Evolutionary conservation across 306 rosid species (phyloP).

Genomic region (Fragaria nilgerrensis): DNA sequence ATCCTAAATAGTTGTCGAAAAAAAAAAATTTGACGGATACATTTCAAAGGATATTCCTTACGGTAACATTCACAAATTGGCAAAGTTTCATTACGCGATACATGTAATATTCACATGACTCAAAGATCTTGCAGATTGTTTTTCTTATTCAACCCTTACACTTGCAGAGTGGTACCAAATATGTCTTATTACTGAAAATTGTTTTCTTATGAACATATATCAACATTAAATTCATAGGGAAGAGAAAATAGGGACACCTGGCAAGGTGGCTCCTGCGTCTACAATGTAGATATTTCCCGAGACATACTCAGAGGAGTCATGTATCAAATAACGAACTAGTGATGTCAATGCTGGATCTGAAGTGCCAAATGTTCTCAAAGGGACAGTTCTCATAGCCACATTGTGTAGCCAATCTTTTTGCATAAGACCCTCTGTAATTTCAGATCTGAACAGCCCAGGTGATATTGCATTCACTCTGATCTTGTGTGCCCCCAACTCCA

Average conservation of each 20-base stretch:
- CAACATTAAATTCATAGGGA: constrained; percentile 40
- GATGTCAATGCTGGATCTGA: constrained; percentile 78
- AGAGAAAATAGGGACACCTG: constrained; percentile 75
- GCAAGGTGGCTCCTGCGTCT: constrained; percentile 65
- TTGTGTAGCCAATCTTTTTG: constrained; percentile 62
- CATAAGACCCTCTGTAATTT: constrained; percentile 62
- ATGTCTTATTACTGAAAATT: not conserved
- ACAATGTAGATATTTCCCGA: constrained; percentile 62
- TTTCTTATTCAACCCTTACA: not conserved
- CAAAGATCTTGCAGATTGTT: not conserved
- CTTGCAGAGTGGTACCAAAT: not conserved
- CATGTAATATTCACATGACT: not conserved
- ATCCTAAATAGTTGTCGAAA: not conserved
- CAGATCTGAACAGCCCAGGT: constrained; percentile 79
- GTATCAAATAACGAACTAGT: constrained; percentile 60
- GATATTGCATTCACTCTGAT: constrained; percentile 79
- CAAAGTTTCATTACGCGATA: not conserved
- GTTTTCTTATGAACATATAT: not conserved
- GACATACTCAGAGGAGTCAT: constrained; percentile 71
- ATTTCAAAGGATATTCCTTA: not conserved
- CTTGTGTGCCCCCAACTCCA: constrained; percentile 67
- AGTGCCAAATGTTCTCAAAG: constrained; percentile 52
- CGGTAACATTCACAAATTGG: not conserved
- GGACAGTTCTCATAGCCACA: constrained; percentile 54
- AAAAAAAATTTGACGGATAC: not conserved